Evolutionary conservation across 306 rosid genomes (phyloP), one percentile per base, ranked within the genome.

Genomic region (Psophocarpus tetragonolobus): DNA sequence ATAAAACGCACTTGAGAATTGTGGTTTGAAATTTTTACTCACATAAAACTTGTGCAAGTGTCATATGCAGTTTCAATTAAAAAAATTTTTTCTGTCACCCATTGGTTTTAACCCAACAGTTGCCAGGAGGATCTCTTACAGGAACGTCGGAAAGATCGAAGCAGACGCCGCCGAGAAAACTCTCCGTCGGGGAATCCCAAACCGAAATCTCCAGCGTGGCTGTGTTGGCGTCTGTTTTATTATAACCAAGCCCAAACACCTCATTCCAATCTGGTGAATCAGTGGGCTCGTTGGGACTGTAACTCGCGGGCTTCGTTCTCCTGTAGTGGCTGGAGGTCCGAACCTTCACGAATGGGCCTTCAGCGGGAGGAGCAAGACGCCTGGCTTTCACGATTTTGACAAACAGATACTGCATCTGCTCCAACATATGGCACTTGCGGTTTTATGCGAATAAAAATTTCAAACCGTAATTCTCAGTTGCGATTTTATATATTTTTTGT

Each of bases 201-300:
- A 95, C 77, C 0, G 96, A 84, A 39, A 92, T 91, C 85, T 95
- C 96, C 63, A 95, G 24, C 0, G 92, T 91, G 13, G 88, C 85
- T 27, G 80, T 75, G 9, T 69, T 61, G 0, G 87, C 60, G n/a
- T 94, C 97, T 4, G 87, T 84, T 14, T 85, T 74, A 82, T 82
- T 82, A 71, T 54, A 85, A 2, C 84, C 88, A 17, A 95, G 53
- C 0, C 92, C 96, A 24, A 95, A 95, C 0, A 86, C 90, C 44
- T 86, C 90, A 38, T 88, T 75, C 99, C 97, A 95, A 15, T 95
- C 99, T 6, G 96, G 97, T n/a, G 92, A 89, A 48, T 87, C 91
- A 11, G 71, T 64, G 61, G 92, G 87, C 20, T 91, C 96, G 12
- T 87, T 91, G 9, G 89, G 92, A 0, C 94, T 78, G 66, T 69